Percentiles rank a stretch among this genome's conserved stretches.
Conservation (phyloP, 2,329 filamentous ascomycete genomes). For the Hymenoscyphus occultus region DNA sequence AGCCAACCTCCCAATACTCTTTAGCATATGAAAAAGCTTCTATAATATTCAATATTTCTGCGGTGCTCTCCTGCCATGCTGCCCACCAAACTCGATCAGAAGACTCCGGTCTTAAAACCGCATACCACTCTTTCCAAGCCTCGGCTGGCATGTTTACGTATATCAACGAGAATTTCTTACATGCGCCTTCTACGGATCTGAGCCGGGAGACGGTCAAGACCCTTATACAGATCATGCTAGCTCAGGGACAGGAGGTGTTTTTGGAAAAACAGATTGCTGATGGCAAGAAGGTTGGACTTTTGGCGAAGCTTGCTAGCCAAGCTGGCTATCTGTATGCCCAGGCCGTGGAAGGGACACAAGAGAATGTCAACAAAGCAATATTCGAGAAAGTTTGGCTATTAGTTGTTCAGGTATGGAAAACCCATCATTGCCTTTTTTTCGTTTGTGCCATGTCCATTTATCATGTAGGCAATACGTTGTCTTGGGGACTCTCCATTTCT, state of each 20-base stretch:
- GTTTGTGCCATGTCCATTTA: not conserved
- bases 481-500: not conserved
- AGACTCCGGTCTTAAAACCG: conserved; percentile 89
- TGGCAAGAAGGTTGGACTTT: conserved; percentile 84
- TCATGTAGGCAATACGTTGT: not conserved
- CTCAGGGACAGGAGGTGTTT: conserved; percentile 96
- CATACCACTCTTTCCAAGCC: conserved; percentile 97
- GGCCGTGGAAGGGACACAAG: conserved; percentile 84
- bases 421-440: not conserved
- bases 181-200: conserved; percentile 93
- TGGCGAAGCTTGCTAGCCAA: conserved; percentile 92
- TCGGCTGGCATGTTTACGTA: conserved; percentile 99
- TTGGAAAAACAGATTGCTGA: conserved; percentile 93
- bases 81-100: conserved; percentile 89
- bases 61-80: conserved; percentile 92
- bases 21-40: conserved; percentile 97
- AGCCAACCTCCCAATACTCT: conserved; percentile 94
- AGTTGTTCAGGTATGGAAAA: conserved; percentile 65
- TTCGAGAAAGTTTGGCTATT: conserved; percentile 94
- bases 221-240: conserved; percentile 86
- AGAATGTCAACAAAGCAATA: conserved; percentile 84
- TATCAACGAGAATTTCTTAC: conserved; percentile 98
- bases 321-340: conserved; percentile 85
- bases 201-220: conserved; percentile 95
- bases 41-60: conserved; percentile 99